Evolutionary conservation across 306 rosid genomes (phyloP), one percentile per base, ranked within the genome.

Genomic region (Inga leiocalycina): DNA sequence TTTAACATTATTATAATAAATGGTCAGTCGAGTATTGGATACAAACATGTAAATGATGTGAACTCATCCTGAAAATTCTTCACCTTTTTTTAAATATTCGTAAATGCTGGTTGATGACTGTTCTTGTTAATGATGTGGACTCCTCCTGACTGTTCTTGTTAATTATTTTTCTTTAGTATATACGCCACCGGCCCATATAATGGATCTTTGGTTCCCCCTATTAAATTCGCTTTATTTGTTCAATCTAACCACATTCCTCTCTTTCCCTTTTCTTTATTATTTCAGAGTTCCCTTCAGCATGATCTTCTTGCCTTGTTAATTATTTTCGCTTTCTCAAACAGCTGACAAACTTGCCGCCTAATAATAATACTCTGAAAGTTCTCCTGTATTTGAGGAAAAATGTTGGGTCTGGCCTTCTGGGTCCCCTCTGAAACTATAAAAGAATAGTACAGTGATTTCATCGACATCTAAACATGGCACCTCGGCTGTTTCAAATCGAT

Each of bases 121-220:
- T 44, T 35, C 19, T 80, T 46, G 49, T 59, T 67, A 15, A 46
- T 73, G 27, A 24, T 24, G 27, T 24, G 27, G 0, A 24, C 27
- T 24, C 27, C 27, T 24, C 27, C 27, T 37, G 84, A 11, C 65
- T 76, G 51, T 44, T 35, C 19, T 80, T 46, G 49, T 59, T 67
- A 15, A 46, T 73, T 73, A 15, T 37, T 73, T 73, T 84, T 68
- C 72, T 78, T 73, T 66, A 77, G 65, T 79, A 46, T 44, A 44
- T 37, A 80, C 83, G 85, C 77, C 73, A 87, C 75, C 78, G 34
- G 75, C 85, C 88, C 71, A 64, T 46, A 20, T 86, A 73, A 43
- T 73, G 88, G 76, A 81, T 85, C 89, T 84, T 81, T 76, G 85
- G 66, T 88, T 72, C 80, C 80, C 81, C 78, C 54, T 32, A 61